A percentile compares a stretch with the other conserved stretches of the same genome.
Evolutionary conservation across 2,329 filamentous ascomycete genomes (phyloP).

Genomic region (Beauveria medogensis): DNA sequence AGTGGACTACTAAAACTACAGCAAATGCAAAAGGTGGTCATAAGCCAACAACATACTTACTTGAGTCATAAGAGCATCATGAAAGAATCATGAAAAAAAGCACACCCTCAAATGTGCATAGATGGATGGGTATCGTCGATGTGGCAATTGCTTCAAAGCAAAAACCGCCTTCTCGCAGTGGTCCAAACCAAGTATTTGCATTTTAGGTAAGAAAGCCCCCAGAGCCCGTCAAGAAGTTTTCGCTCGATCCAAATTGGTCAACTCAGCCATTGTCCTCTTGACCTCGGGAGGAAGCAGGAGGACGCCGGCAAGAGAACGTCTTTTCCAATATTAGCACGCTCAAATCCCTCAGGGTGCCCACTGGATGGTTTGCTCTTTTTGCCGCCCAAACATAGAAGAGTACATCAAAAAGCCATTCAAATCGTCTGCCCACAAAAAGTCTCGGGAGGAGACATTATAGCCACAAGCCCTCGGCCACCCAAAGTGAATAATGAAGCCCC

Average conservation of each 20-base stretch:
- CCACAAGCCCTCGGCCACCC: slow-evolving; percentile 31
- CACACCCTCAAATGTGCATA: slow-evolving; percentile 9
- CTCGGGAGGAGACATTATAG: slow-evolving; percentile 18
- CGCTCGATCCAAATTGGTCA: slow-evolving; percentile 26
- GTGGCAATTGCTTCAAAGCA: neutral
- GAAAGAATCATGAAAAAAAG: neutral
- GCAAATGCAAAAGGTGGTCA: neutral
- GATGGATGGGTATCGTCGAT: neutral
- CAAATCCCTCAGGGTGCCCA: slow-evolving; percentile 35
- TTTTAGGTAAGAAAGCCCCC: slow-evolving; percentile 25
- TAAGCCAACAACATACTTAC: slow-evolving; percentile 10
- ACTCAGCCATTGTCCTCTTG: slow-evolving; percentile 17
- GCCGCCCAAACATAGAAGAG: slow-evolving; percentile 7
- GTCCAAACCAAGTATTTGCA: slow-evolving; percentile 13
- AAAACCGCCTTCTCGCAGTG: neutral
- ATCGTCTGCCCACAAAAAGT: slow-evolving; percentile 18
- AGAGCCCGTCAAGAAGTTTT: slow-evolving; percentile 30
- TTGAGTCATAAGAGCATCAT: slow-evolving; percentile 8
- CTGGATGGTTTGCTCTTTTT: slow-evolving; percentile 18
- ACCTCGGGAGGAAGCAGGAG: slow-evolving; percentile 3
- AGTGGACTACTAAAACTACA: slow-evolving; percentile 11
- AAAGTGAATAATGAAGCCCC: slow-evolving; percentile 38
- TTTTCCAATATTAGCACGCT: slow-evolving; percentile 24
- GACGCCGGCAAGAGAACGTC: slow-evolving; percentile 15
- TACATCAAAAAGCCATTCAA: slow-evolving; percentile 17